Evolutionary conservation across 2,329 filamentous ascomycete genomes (phyloP).

Genomic region (Epichloe gansuensis): DNA sequence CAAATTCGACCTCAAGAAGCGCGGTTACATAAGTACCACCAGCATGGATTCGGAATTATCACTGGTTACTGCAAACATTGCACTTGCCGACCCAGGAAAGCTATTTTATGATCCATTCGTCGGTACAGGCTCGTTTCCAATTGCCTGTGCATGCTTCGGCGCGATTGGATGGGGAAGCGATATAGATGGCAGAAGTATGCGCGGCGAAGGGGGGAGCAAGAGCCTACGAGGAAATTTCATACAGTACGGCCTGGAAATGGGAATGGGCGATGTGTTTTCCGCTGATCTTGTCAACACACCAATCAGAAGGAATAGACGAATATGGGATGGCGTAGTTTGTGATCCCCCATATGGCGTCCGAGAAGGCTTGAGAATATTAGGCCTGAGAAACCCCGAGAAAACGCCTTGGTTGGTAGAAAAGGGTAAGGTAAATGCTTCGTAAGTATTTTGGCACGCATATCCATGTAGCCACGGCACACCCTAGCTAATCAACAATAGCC

Average conservation of each 20-base stretch:
- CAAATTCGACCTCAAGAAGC: slow-evolving; percentile 82
- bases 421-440: slow-evolving; percentile 58
- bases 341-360: slow-evolving; percentile 94
- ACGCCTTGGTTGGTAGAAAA: slow-evolving; percentile 49
- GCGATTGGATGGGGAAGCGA: slow-evolving; percentile 76
- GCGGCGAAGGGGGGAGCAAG: slow-evolving; percentile 49
- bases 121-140: slow-evolving; percentile 83
- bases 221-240: slow-evolving; percentile 58
- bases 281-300: slow-evolving; percentile 84
- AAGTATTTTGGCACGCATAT: slow-evolving; percentile 19
- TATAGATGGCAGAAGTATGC: slow-evolving; percentile 81
- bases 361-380: slow-evolving; percentile 81
- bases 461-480: neutral
- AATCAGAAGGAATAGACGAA: slow-evolving; percentile 39
- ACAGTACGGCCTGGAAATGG: slow-evolving; percentile 59
- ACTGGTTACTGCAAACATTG: slow-evolving; percentile 83
- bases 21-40: slow-evolving; percentile 86
- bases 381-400: slow-evolving; percentile 54
- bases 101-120: slow-evolving; percentile 92
- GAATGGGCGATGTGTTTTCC: slow-evolving; percentile 67
- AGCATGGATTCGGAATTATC: slow-evolving; percentile 95
- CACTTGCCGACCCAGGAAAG: slow-evolving; percentile 67
- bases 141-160: slow-evolving; percentile 85
- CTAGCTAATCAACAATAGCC: slow-evolving; percentile 16
- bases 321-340: slow-evolving; percentile 84